phyloP scores from a whole-genome alignment of 169 alveolate species.

The Plasmodium vivax region DNA sequence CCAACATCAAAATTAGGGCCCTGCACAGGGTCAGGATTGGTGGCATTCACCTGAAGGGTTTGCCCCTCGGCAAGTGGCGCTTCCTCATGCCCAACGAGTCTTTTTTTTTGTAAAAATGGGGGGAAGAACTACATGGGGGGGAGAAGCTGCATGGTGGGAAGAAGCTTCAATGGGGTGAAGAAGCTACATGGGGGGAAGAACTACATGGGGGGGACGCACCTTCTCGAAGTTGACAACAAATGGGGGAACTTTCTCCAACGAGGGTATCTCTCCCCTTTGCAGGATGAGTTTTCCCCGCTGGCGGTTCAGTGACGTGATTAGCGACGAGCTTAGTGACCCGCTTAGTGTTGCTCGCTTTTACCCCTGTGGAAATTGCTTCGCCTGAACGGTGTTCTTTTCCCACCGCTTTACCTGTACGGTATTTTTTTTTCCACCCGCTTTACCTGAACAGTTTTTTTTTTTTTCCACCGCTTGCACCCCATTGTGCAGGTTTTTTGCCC shows the following conservation, averaged over 20 bases:
- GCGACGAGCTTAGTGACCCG: neutral
- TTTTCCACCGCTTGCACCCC: neutral
- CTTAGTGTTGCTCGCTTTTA: neutral
- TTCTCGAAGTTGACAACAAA: neutral
- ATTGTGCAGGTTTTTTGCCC: neutral
- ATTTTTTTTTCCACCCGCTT: neutral
- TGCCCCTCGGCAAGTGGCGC: slow-evolving; percentile 78
- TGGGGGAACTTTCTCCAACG: neutral
- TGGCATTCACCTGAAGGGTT: slow-evolving; percentile 40
- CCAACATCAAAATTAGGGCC: slow-evolving; percentile 71
- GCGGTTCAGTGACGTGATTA: neutral
- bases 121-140: neutral
- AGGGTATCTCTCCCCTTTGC: neutral
- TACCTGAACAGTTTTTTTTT: neutral
- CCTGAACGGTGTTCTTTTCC: neutral
- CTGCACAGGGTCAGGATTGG: slow-evolving; percentile 74
- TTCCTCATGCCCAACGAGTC: slow-evolving; percentile 76
- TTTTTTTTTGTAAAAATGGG: slow-evolving; percentile 18
- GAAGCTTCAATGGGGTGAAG: neutral
- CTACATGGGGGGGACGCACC: neutral
- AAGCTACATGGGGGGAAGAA: neutral
- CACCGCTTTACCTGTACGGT: neutral
- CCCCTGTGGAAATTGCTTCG: neutral
- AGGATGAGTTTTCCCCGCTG: neutral
- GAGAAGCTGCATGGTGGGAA: neutral